A percentile compares a stretch with the other conserved stretches of the same genome.
phyloP scores from a whole-genome alignment of 2,329 filamentous ascomycete genomes.

The Chaetothyriales sp. region DNA sequence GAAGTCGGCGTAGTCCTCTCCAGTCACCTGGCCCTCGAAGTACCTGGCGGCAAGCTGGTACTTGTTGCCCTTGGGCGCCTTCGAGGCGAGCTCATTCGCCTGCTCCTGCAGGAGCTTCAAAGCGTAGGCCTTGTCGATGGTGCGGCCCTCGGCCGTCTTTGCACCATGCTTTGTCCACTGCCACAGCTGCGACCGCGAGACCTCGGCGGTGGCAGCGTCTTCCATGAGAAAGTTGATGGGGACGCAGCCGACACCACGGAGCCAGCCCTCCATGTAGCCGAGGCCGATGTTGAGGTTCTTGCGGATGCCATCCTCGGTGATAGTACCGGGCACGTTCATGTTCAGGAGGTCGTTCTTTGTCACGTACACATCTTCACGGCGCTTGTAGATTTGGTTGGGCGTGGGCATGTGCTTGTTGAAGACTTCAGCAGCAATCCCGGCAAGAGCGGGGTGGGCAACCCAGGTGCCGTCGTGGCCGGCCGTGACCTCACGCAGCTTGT shows the following conservation, averaged over 20 bases:
- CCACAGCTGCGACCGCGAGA: constrained; percentile 88
- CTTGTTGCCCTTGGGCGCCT: constrained; percentile 79
- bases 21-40: constrained; percentile 83
- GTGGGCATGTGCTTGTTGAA: constrained; percentile 99
- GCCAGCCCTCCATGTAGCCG: constrained; percentile 97
- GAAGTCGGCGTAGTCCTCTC: constrained; percentile 96
- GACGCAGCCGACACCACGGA: constrained; percentile 86
- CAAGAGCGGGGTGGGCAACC: constrained; percentile 92
- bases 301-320: constrained; percentile 88
- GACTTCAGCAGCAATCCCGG: constrained; percentile 72
- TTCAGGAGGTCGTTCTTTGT: constrained; percentile 84
- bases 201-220: constrained; percentile 92
- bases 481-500: constrained; percentile 90
- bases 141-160: constrained; percentile 74
- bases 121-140: constrained; percentile 82
- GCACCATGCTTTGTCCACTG: constrained; percentile 74
- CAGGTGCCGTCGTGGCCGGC: constrained; percentile 95
- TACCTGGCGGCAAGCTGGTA: constrained; percentile 82
- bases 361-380: constrained; percentile 78
- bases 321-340: constrained; percentile 87
- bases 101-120: constrained; percentile 78
- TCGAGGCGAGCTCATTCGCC: constrained; percentile 57
- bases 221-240: constrained; percentile 99
- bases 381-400: constrained; percentile 86
- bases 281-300: constrained; percentile 97